Base-by-base conservation (phyloP, 495 filamentous ascomycete genomes). In the Halenospora varia region DNA sequence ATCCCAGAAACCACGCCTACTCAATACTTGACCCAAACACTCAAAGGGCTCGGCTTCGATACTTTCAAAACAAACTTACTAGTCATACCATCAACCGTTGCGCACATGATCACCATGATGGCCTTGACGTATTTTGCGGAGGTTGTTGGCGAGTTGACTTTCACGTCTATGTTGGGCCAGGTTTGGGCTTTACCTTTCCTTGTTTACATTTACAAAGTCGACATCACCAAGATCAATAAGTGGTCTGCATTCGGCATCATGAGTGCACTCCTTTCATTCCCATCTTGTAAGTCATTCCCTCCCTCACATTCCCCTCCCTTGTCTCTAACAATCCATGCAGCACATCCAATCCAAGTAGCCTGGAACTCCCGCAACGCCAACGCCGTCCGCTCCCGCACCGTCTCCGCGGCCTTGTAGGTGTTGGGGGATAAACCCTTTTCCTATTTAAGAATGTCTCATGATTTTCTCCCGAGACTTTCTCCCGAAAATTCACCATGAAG, bases 1-100 rank as follows among this genome's bases (percentile, higher is more conserved):
- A 84, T 86, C 17, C 84, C 86, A 1, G 68, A 70, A n/a, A 71
- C 71, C 0, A 79, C 84, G 0, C 73, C 77, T 2, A 71, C 69
- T 1, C 70, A 70, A 10, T 91, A 90, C 57, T 73, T 90, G 47
- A 88, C 85, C 0, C 69, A 89, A 2, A 76, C 79, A 10, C 68
- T 91, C 6, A 75, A 77, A 53, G 69, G 73, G 0, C 71, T 88
- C 9, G 84, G 84, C 0, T 91, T 89, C 68, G 71, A 75, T 48
- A 86, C 84, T 9, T 87, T 90, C 63, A 66, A 83, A 23, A 84
- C 85, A 9, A 91, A 90, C 59, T 68, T 92, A 11, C 73, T 91
- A 24, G 82, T 82, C 17, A 87, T 91, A 41, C 87, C 86, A 1
- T 74, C 77, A 3, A 83, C 80, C 48, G 62, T 76, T 20, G 46